Evolutionary conservation across 805 yeast species (phyloP).

Genomic region (Suhomyces xylopsoci): DNA sequence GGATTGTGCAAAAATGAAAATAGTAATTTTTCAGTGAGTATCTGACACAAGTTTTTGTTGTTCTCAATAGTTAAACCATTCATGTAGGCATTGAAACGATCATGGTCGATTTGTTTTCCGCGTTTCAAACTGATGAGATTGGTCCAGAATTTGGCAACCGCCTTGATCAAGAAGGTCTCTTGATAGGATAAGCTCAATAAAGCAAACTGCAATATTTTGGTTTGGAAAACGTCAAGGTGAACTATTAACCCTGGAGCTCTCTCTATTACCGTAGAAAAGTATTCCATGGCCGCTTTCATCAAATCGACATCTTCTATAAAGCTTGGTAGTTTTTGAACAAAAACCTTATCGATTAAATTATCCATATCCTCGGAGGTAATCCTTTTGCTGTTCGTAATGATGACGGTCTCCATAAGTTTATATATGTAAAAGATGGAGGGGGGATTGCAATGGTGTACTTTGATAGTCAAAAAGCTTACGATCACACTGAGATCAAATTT

Average conservation of each 20-base stretch:
- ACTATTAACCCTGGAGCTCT: conserved; percentile 49
- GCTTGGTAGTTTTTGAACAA: conserved; percentile 30
- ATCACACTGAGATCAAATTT: conserved; percentile 40
- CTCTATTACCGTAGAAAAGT: conserved; percentile 50
- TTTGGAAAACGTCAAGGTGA: conserved; percentile 21
- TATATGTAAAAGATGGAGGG: conserved; percentile 44
- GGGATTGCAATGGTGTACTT: conserved; percentile 27
- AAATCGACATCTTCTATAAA: conserved; percentile 58
- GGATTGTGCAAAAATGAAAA: conserved; percentile 40
- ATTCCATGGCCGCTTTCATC: conserved; percentile 48
- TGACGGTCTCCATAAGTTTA: conserved; percentile 43
- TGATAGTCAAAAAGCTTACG: conserved; percentile 28
- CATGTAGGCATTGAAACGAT: conserved; percentile 20
- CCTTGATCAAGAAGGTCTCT: conserved; percentile 56
- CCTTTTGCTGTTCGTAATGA: conserved; percentile 33
- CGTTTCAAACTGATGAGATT: conserved; percentile 43
- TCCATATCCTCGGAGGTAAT: conserved; percentile 32
- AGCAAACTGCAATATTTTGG: conserved; percentile 24
- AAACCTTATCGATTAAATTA: conserved; percentile 35
- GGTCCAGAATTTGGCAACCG: conserved; percentile 56
- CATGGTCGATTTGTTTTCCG: conserved; percentile 44
- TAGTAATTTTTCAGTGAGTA: conserved; percentile 25
- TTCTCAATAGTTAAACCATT: conserved; percentile 4
- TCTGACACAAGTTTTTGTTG: conserved; percentile 18
- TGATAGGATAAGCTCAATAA: conserved; percentile 40